Base-by-base conservation (phyloP, 2,329 filamentous ascomycete species). In the Aspergillus luchuensis region DNA sequence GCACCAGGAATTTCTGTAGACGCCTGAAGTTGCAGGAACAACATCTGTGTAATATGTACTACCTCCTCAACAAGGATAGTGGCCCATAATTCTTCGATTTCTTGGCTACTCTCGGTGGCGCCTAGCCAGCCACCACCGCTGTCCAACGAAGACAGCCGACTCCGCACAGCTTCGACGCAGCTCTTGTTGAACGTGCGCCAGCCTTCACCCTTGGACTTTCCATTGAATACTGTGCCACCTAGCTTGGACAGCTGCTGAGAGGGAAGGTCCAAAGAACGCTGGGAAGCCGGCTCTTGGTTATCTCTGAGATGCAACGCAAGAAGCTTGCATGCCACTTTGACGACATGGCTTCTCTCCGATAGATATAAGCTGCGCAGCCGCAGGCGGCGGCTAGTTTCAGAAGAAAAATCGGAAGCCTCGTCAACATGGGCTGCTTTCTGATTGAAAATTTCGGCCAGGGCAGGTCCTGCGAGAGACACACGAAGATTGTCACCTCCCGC, bases 351-450 rank as follows among this genome's bases (percentile, higher is more conserved):
- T 67, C 89, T 84, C 72, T 95, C 91, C 3, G 85, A 85, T 33
- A 95, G 81, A 69, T 92, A 93, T 4, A 87, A 83, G 38, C 86
- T 80, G 63, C 92, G 83, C 49, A 95, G 81, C n/a, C 91, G 87
- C 60, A 85, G 79, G 60, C 85, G 87, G 67, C 89, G 85, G 57
- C 81, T 84, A 43, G 86, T 82, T 49, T 85, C 78, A 36, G 85
- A 86, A 62, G 88, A 84, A 68, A 92, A 92, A 5, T 76, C 62
- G 65, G 71, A 62, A 71, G 74, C 65, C 69, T 76, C 63, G 17
- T 58, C 57, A 70, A 76, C 63, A 25, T 66, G 62, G 23, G 57
- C 58, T 3, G 62, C 57, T 17, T 67, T 69, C 43, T 71, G 69
- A 56, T 69, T 76, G 60, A 78, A 64, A 55, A 77, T 69, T 54